Conservation (phyloP, 1,139 yeast species). For the Lodderomyces orthopsilosis region DNA sequence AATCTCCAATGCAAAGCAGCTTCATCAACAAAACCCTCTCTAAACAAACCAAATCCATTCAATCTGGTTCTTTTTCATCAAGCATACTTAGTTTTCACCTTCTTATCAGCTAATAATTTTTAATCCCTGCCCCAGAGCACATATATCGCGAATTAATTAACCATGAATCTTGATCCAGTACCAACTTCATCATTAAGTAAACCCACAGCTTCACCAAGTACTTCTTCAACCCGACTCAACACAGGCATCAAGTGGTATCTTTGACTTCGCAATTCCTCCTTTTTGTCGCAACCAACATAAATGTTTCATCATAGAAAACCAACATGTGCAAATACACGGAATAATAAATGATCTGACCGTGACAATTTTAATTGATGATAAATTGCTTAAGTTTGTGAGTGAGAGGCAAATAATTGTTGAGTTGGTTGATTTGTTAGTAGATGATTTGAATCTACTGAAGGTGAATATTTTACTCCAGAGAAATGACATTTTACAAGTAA, state of each 20-base stretch:
- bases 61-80: too few relatives aligned
- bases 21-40: too few relatives aligned
- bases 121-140: too few relatives aligned
- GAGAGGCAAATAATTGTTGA: constrained; percentile 3
- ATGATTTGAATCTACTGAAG: constrained; percentile 8
- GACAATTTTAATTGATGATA: constrained; percentile 8
- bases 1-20: too few relatives aligned
- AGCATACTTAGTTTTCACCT: too few relatives aligned
- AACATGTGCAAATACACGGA: constrained; percentile 2
- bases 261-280: constrained; percentile 19
- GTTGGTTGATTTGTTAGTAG: constrained; percentile 11
- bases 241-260: constrained; percentile 18
- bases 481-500: neutral
- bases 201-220: too few relatives aligned
- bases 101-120: neutral
- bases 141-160: too few relatives aligned
- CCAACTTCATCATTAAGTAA: too few relatives aligned
- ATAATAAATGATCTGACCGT: constrained; percentile 2
- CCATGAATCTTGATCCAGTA: too few relatives aligned
- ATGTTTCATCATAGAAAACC: constrained; percentile 10
- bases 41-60: too few relatives aligned
- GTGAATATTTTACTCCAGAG: constrained; percentile 10
- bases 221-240: constrained; percentile 1
- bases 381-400: neutral
- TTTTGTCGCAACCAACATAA: constrained; percentile 1